These are phyloP conservation scores for Clavispora vitiphila DNA, from an alignment of 805 yeast genomes.

Conservation along the genomic window DNA sequence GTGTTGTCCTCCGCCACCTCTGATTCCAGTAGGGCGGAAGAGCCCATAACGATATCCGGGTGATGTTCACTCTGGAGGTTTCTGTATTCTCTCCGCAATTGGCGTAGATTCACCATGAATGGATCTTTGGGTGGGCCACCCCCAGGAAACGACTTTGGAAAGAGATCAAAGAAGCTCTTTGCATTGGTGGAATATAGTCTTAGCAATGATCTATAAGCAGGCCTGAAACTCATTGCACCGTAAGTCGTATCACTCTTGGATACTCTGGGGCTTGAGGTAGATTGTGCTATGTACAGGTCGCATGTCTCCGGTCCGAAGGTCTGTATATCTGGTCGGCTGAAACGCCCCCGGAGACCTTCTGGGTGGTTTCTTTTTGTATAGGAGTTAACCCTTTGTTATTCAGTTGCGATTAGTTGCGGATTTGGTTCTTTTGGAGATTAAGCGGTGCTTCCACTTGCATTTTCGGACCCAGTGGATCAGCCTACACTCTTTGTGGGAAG, in stretches of 20 bases:
- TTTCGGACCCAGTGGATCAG: no score
- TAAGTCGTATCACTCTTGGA: no score
- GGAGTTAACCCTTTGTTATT: no score
- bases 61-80: conserved; percentile 67
- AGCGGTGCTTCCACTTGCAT: no score
- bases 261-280: not conserved
- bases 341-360: not conserved
- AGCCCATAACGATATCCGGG: conserved; percentile 60
- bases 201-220: not conserved
- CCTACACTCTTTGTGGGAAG: no score
- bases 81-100: conserved; percentile 71
- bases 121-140: conserved; percentile 59
- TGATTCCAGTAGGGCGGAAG: conserved; percentile 12
- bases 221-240: not conserved
- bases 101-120: conserved; percentile 52
- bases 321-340: no score
- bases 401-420: no score
- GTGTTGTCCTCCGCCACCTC: conserved; percentile 5
- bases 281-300: not conserved
- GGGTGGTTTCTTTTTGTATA: no score
- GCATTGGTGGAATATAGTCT: conserved; percentile 1
- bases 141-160: conserved; percentile 69
- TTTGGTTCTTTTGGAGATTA: no score
- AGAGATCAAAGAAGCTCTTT: conserved; percentile 48
- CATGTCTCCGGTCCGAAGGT: not conserved